Percentiles rank a stretch among this genome's conserved stretches.
Conservation (phyloP, 2,329 filamentous ascomycete species). For the Fusarium bulbicola region DNA sequence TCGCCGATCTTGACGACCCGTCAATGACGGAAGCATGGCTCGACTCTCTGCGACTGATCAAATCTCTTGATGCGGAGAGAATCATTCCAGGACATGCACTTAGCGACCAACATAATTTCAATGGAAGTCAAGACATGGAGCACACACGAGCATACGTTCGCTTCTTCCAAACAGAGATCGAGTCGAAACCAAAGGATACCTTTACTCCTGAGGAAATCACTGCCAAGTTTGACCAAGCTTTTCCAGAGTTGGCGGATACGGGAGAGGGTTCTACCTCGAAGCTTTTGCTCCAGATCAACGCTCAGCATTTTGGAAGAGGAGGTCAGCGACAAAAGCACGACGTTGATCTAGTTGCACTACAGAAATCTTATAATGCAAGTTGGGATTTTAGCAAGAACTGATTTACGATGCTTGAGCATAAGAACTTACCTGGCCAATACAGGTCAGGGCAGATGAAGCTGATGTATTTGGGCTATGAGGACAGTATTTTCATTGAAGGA, state of each 20-base stretch:
- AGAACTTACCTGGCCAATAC: no score
- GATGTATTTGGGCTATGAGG: accelerated
- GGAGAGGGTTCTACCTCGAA: neutral
- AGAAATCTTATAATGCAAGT: neutral
- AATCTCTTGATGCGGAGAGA: no score
- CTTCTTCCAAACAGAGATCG: neutral
- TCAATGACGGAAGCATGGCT: no score
- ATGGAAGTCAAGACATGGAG: neutral
- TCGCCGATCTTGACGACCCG: no score
- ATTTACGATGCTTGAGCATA: accelerated
- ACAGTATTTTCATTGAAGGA: no score
- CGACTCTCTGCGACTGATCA: no score
- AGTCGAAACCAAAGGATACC: neutral
- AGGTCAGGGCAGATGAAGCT: no score
- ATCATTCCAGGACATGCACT: no score
- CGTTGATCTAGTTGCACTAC: neutral
- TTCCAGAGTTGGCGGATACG: neutral
- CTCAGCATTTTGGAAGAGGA: neutral
- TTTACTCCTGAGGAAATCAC: neutral
- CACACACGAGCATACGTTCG: neutral
- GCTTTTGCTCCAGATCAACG: neutral
- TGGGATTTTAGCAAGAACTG: neutral
- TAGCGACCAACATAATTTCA: no score
- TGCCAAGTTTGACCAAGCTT: neutral
- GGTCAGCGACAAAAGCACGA: neutral